Evolutionary conservation across 768 basidiomycete genomes (phyloP).

Genomic region (Leucocoprinus sp.): DNA sequence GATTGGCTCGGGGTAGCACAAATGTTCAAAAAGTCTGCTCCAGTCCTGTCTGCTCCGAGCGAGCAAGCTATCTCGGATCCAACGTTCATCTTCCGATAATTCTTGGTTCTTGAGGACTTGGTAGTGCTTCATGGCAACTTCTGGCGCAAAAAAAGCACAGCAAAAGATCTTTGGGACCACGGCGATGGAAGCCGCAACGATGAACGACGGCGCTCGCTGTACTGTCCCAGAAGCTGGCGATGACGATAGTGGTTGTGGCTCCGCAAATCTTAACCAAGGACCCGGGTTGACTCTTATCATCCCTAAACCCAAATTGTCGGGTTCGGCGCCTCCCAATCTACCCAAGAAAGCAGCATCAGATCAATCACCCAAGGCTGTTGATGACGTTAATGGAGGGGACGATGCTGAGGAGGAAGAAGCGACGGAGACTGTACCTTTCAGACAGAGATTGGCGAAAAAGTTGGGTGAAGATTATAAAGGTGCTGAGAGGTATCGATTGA

Average conservation of each 20-base stretch:
- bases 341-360: constrained; percentile 36
- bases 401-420: constrained; percentile 13
- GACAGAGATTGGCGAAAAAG: constrained; percentile 54
- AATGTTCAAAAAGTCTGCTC: no score
- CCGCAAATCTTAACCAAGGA: constrained; percentile 12
- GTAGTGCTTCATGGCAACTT: constrained; percentile 26
- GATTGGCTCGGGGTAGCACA: no score
- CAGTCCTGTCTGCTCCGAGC: no score
- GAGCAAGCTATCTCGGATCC: neutral
- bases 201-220: constrained; percentile 8
- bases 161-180: constrained; percentile 60
- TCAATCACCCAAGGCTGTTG: constrained; percentile 23
- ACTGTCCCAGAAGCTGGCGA: constrained; percentile 10
- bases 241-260: constrained; percentile 16
- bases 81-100: neutral
- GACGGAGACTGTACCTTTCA: constrained; percentile 30
- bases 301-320: constrained; percentile 45
- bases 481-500: constrained; percentile 76
- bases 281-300: constrained; percentile 59
- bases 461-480: constrained; percentile 72
- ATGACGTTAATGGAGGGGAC: constrained; percentile 13
- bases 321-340: constrained; percentile 32
- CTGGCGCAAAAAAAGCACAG: constrained; percentile 56
- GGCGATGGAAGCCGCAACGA: constrained; percentile 3
- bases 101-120: neutral